phyloP scores from a whole-genome alignment of 805 yeast species.

The Nakazawaea siamensis region DNA sequence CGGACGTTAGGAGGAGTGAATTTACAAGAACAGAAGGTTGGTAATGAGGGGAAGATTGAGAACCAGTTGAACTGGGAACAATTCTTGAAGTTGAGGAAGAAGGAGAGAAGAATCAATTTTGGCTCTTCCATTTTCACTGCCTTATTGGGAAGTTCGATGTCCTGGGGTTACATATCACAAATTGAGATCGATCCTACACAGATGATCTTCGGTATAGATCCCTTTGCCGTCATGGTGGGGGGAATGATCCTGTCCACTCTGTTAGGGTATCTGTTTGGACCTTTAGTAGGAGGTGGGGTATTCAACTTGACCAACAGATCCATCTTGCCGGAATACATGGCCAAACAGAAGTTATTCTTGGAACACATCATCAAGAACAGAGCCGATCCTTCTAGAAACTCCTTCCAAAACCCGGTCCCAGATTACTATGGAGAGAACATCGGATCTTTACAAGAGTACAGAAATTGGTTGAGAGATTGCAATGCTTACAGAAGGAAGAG shows the following conservation, averaged over 20 bases:
- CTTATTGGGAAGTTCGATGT: slow-evolving; percentile 49
- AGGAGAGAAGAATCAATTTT: slow-evolving; percentile 62
- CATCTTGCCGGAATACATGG: slow-evolving; percentile 35
- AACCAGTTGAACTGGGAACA: slow-evolving; percentile 61
- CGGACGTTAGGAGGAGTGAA: no score
- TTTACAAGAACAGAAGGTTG: no score
- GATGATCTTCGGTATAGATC: slow-evolving; percentile 80
- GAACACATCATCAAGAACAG: slow-evolving; percentile 68
- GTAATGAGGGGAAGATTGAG: no score
- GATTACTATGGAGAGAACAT: slow-evolving; percentile 97
- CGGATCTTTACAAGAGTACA: slow-evolving; percentile 75
- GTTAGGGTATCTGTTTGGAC: slow-evolving; percentile 78
- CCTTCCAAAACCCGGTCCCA: slow-evolving; percentile 93
- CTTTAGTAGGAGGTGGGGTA: slow-evolving; percentile 62
- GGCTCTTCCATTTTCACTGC: slow-evolving; percentile 65
- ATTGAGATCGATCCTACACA: slow-evolving; percentile 85
- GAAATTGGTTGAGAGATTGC: slow-evolving; percentile 95
- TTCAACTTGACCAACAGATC: slow-evolving; percentile 50
- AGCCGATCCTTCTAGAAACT: slow-evolving; percentile 87
- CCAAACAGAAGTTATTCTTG: slow-evolving; percentile 68
- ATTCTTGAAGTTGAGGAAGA: slow-evolving; percentile 68
- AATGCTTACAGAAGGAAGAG: slow-evolving; percentile 82
- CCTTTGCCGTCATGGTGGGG: slow-evolving; percentile 72
- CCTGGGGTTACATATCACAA: slow-evolving; percentile 74
- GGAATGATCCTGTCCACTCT: slow-evolving; percentile 67